Conservation (phyloP, 2,329 filamentous ascomycete species). For the Chrysoporthe puriensis region DNA sequence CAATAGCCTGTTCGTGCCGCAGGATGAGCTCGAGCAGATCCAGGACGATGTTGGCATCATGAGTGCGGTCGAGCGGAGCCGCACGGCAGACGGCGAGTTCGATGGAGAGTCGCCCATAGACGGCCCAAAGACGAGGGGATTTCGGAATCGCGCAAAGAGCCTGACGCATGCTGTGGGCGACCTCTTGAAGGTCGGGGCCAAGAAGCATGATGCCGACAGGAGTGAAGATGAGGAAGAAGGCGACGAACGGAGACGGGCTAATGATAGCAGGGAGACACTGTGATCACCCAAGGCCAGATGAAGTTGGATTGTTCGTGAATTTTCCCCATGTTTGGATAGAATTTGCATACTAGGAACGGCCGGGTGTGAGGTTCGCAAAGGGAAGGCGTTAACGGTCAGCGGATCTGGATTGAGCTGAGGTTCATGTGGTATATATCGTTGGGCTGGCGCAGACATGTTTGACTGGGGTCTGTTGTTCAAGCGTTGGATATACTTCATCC, state of each 20-base stretch:
- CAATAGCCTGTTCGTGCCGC: constrained; percentile 58
- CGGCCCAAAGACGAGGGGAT: constrained; percentile 14
- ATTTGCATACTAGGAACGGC: neutral
- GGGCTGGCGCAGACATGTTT: neutral
- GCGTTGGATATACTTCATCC: neutral
- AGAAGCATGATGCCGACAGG: constrained; percentile 10
- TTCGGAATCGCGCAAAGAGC: constrained; percentile 29
- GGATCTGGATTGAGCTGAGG: constrained; percentile 1
- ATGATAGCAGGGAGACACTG: constrained; percentile 13
- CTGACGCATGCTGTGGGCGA: constrained; percentile 28
- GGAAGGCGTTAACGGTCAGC: constrained; percentile 9
- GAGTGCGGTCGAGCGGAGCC: constrained; percentile 27
- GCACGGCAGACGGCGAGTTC: constrained; percentile 11
- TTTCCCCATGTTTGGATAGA: neutral
- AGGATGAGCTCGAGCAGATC: constrained; percentile 44
- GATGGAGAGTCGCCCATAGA: constrained; percentile 7
- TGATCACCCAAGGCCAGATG: neutral
- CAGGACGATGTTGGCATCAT: constrained; percentile 24
- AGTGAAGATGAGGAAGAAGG: neutral
- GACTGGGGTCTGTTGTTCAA: neutral
- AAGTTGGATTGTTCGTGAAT: neutral
- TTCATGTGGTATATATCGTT: neutral
- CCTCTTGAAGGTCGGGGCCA: constrained; percentile 20
- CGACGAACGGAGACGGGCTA: neutral
- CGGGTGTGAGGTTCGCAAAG: constrained; percentile 1